Evolutionary conservation across 2,329 filamentous ascomycete genomes (phyloP).

Genomic region (Neopestalotiopsis sp.): DNA sequence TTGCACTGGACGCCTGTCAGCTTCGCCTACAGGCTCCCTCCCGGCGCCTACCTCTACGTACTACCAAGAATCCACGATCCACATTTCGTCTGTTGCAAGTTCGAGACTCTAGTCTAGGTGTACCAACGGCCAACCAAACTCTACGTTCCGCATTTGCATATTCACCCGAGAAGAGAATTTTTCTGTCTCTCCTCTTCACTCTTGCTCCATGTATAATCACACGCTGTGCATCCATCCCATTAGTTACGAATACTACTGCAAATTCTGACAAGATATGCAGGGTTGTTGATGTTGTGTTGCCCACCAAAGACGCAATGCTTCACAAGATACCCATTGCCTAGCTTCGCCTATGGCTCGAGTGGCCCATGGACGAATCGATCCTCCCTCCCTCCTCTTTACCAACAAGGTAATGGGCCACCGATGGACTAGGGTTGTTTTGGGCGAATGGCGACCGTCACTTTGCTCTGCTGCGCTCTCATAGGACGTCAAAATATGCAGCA

Average conservation of each 20-base stretch:
- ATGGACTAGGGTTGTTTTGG: constrained; percentile 26
- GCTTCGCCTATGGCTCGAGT: background rate
- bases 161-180: background rate
- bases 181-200: background rate
- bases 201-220: background rate
- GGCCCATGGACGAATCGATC: background rate
- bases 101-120: background rate
- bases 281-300: constrained; percentile 14
- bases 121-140: background rate
- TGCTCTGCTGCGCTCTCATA: constrained; percentile 42
- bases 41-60: background rate
- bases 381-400: constrained; percentile 9
- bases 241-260: background rate
- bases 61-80: background rate
- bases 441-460: constrained; percentile 42
- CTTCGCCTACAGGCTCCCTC: constrained; percentile 14
- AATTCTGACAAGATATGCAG: background rate
- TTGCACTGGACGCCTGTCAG: constrained; percentile 5
- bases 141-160: background rate
- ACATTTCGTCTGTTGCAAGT: background rate
- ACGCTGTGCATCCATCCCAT: background rate
- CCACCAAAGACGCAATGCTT: constrained; percentile 3
- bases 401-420: constrained; percentile 32
- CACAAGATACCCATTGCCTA: constrained; percentile 3
- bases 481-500: constrained; percentile 45